Evolutionary conservation across 345 rosid genomes (phyloP).

Genomic region (Dimocarpus longan): DNA sequence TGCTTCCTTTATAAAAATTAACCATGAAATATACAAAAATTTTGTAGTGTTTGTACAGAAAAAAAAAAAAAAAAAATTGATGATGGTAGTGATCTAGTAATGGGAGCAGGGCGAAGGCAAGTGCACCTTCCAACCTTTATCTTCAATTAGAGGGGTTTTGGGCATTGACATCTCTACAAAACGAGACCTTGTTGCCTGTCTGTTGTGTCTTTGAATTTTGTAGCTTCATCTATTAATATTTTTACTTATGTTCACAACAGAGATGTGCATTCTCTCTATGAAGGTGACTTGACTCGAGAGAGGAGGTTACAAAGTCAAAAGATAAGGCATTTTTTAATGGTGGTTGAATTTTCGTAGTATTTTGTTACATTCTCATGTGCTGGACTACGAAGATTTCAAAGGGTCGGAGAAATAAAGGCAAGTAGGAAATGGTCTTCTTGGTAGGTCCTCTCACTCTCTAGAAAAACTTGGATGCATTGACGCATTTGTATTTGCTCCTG

Average conservation of each 20-base stretch:
- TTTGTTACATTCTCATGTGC: neutral
- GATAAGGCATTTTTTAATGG: slow-evolving; percentile 7
- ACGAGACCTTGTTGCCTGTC: slow-evolving; percentile 32
- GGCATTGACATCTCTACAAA: neutral
- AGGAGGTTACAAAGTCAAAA: slow-evolving; percentile 37
- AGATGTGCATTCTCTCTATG: neutral
- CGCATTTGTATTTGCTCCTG: neutral
- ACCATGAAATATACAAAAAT: too few species aligned
- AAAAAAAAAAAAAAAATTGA: too few species aligned
- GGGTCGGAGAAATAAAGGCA: neutral
- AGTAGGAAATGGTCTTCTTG: slow-evolving; percentile 21
- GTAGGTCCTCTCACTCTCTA: slow-evolving; percentile 11
- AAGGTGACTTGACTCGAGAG: slow-evolving; percentile 42
- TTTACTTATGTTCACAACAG: slow-evolving; percentile 8
- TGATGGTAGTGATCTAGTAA: too few species aligned
- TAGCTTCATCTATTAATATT: neutral
- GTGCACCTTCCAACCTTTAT: too few species aligned
- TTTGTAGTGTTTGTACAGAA: too few species aligned
- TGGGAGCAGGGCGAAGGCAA: too few species aligned
- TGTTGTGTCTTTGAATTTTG: slow-evolving; percentile 19
- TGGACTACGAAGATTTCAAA: neutral
- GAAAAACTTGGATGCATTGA: neutral
- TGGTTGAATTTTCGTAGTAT: slow-evolving; percentile 26
- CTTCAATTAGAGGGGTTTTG: too few species aligned
- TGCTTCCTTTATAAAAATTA: too few species aligned